Base-by-base conservation (phyloP, 495 filamentous ascomycete genomes). In the Neurospora pannonica region DNA sequence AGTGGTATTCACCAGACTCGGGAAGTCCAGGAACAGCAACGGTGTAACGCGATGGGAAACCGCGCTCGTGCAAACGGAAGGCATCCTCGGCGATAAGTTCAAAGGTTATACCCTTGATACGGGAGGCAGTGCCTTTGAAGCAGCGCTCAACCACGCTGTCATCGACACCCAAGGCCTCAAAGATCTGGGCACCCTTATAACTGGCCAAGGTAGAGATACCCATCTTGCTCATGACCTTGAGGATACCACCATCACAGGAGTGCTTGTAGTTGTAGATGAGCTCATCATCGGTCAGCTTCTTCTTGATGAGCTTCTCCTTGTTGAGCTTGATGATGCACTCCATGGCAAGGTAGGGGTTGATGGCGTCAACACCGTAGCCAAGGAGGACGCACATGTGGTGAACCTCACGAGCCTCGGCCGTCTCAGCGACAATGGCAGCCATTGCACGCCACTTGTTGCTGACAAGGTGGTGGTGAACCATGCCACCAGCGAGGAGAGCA, bases 191-290 rank as follows among this genome's bases (percentile, higher is more conserved):
- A 81, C 96, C 96, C 86, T 99, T 99, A 87, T 99, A 99, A 77
- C 93, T 97, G 81, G 96, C 94, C 62, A 99, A 86, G 67, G 96
- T 99, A 13, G 96, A 99, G 78, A 99, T 99, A 84, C 96, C 96
- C 96, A 99, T 99, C 87, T 99, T 99, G 84, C 94, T 97, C 96
- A 99, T 99, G 80, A 99, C 96, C 86, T 99, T 99, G 73, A 99
- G 87, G 75, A 99, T 97, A 83, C 96, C 96, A 78, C 96, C 96
- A 78, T 98, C 97, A 79, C 94, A 97, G 69, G 96, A 99, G 79
- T 96, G 93, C 86, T 97, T 97, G 87, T 98, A 99, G 84, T 99
- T 99, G 74, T 92, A 90, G 75, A 99, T 93, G 71, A 98, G 90
- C 75, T 90, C 87, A 69, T 97, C 93, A 74, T 97, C 91, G 31